phyloP scores from a whole-genome alignment of 495 filamentous ascomycete species.

The Bacidia rubella region DNA sequence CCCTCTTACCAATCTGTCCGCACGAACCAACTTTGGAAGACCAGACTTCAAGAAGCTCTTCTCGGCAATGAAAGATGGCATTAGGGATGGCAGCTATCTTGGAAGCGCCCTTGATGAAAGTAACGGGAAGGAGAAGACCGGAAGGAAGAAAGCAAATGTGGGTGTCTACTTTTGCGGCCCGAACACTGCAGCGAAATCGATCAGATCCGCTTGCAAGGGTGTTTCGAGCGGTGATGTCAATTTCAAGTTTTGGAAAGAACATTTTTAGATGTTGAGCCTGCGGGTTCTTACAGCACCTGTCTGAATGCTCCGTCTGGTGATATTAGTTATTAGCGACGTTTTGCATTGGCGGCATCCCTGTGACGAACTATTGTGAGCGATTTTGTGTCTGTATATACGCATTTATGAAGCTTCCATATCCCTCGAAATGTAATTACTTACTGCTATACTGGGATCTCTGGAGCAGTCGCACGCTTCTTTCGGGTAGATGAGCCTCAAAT shows the following conservation, averaged over 20 bases:
- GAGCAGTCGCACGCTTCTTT: no score
- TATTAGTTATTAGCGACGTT: no score
- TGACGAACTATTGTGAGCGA: no score
- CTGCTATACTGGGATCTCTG: no score
- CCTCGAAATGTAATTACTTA: no score
- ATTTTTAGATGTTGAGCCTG: constrained; percentile 32
- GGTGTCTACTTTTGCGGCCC: constrained; percentile 98
- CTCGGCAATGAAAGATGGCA: constrained; percentile 71
- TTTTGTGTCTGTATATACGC: no score
- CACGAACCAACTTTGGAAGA: constrained; percentile 87
- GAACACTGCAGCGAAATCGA: constrained; percentile 66
- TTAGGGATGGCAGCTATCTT: constrained; percentile 74
- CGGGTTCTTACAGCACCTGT: no score
- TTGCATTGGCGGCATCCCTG: neutral
- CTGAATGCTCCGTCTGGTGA: no score
- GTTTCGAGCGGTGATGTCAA: constrained; percentile 63
- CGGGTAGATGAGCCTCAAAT: no score
- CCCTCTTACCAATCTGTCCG: constrained; percentile 79
- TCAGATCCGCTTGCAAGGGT: constrained; percentile 61
- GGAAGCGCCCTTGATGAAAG: constrained; percentile 47
- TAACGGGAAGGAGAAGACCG: neutral
- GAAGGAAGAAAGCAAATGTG: constrained; percentile 59
- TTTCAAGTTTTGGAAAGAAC: constrained; percentile 99
- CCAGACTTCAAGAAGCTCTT: constrained; percentile 83
- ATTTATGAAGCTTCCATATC: no score